Evolutionary conservation across 1,284 basidiomycete species (phyloP), one percentile per base, ranked within the genome.

Genomic region (Microbotryum lychnidis-dioicae): DNA sequence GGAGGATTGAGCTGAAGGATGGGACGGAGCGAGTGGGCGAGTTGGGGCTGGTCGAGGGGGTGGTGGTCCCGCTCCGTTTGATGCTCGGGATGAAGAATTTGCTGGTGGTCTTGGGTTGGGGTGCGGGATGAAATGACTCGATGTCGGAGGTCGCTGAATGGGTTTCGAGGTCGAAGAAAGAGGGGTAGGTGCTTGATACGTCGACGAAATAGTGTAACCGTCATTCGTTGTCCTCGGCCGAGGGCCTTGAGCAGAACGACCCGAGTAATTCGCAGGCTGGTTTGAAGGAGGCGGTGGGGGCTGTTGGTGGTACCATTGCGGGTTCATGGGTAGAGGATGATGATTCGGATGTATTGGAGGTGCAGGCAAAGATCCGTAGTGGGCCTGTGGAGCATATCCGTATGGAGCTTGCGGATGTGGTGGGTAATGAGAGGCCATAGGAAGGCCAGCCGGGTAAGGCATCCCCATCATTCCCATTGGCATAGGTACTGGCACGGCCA

Each of bases 121-220:
- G 50, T 61, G 50, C 33, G 50, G n/a, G 48, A 31, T 52, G 49
- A 42, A 52, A 1, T 21, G 33, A 45, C 51, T 45, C 9, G 50
- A 29, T 54, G 62, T 33, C 51, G 58, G 37, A 10, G 9, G 61
- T 50, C n/a, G 46, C 51, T 21, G n/a, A 42, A 42, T 58, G 31
- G 48, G 23, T 51, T 42, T 46, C 23, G 58, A 63, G 60, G 44
- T 68, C 58, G 23, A 69, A 56, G 64, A 65, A 63, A 46, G 33
- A 58, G 51, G 57, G 68, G 62, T 27, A n/a, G 60, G 57, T 20
- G 21, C 53, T 54, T 73, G 72, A 65, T 81, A 83, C 12, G 81
- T 77, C 6, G 80, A 78, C 9, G 82, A 83, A 37, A 80, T 75
- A 1, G 80, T 78, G 70, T 84, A 84, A 18, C 83, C 83, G 50